A percentile compares a stretch with the other conserved stretches of the same genome.
Evolutionary conservation across 345 rosid genomes (phyloP).

Genomic region (Stellera chamaejasme): DNA sequence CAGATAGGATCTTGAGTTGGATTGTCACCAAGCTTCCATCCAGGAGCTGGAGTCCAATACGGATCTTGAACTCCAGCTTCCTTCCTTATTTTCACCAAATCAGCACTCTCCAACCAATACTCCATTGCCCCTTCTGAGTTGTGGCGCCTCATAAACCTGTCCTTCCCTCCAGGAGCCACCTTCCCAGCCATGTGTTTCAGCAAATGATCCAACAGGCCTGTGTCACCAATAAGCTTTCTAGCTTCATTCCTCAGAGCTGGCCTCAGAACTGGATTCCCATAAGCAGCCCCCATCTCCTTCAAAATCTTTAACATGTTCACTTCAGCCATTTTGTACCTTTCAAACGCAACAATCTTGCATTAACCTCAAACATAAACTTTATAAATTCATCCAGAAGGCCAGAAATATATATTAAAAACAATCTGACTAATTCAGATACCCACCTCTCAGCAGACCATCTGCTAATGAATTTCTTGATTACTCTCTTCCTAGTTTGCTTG

Average conservation of each 20-base stretch:
- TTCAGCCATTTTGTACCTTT: slow-evolving; percentile 85
- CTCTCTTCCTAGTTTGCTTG: slow-evolving; percentile 29
- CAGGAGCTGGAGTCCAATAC: slow-evolving; percentile 92
- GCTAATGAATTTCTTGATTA: slow-evolving; percentile 29
- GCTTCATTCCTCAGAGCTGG: slow-evolving; percentile 66
- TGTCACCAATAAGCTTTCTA: slow-evolving; percentile 88
- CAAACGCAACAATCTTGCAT: slow-evolving; percentile 1
- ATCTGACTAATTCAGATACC: slow-evolving; percentile 3
- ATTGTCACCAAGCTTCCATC: slow-evolving; percentile 87
- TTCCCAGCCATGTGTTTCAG: slow-evolving; percentile 96
- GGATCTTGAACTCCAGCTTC: slow-evolving; percentile 88
- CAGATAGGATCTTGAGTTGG: slow-evolving; percentile 80
- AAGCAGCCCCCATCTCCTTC: slow-evolving; percentile 70
- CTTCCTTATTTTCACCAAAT: slow-evolving; percentile 56
- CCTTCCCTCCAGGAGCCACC: slow-evolving; percentile 82
- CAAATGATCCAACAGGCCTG: slow-evolving; percentile 89
- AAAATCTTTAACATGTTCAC: slow-evolving; percentile 73
- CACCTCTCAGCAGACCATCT: slow-evolving; percentile 88
- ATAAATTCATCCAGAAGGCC: background rate
- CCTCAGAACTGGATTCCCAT: slow-evolving; percentile 66
- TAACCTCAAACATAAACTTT: slow-evolving; percentile 4
- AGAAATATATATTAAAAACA: background rate
- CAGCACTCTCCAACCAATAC: slow-evolving; percentile 86
- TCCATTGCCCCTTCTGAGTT: slow-evolving; percentile 96
- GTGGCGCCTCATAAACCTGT: slow-evolving; percentile 83